A percentile compares a stretch with the other conserved stretches of the same genome.
Evolutionary conservation across 1,139 yeast genomes (phyloP).

Genomic region (Eremothecium sinecaudum): DNA sequence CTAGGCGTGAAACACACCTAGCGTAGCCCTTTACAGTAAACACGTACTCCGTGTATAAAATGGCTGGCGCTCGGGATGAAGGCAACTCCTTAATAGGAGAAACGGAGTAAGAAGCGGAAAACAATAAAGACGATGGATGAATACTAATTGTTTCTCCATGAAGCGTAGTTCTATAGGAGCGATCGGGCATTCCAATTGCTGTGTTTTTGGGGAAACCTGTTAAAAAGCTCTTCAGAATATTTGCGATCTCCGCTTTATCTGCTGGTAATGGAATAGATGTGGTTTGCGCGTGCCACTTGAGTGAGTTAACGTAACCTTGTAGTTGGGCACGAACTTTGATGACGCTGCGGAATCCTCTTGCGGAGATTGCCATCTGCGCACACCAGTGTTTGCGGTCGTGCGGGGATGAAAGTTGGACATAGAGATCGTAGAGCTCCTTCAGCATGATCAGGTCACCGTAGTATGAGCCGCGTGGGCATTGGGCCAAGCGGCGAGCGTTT

Average conservation of each 20-base stretch:
- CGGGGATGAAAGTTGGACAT: slow-evolving; percentile 38
- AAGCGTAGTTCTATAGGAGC: slow-evolving; percentile 77
- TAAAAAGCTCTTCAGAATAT: slow-evolving; percentile 65
- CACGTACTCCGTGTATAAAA: slow-evolving; percentile 91
- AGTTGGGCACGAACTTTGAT: slow-evolving; percentile 67
- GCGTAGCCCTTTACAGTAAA: slow-evolving; percentile 91
- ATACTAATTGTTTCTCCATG: slow-evolving; percentile 75
- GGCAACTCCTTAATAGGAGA: slow-evolving; percentile 42
- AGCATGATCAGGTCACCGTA: slow-evolving; percentile 79
- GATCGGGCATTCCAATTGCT: slow-evolving; percentile 91
- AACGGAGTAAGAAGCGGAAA: slow-evolving; percentile 27
- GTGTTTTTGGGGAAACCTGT: slow-evolving; percentile 77
- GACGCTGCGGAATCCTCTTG: slow-evolving; percentile 75
- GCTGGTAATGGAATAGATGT: slow-evolving; percentile 9
- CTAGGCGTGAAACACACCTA: slow-evolving; percentile 74
- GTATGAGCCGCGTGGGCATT: slow-evolving; percentile 59
- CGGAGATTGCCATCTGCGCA: slow-evolving; percentile 61
- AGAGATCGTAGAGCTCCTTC: slow-evolving; percentile 66
- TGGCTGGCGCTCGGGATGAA: slow-evolving; percentile 49
- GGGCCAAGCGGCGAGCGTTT: slow-evolving; percentile 44
- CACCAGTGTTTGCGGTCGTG: slow-evolving; percentile 74
- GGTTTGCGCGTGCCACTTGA: slow-evolving; percentile 26
- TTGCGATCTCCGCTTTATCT: slow-evolving; percentile 34
- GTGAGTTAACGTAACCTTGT: slow-evolving; percentile 50
- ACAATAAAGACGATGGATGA: slow-evolving; percentile 86